Conservation (phyloP, 192 early-diverging fungal species). For the Gaertneriomyces sp. region DNA sequence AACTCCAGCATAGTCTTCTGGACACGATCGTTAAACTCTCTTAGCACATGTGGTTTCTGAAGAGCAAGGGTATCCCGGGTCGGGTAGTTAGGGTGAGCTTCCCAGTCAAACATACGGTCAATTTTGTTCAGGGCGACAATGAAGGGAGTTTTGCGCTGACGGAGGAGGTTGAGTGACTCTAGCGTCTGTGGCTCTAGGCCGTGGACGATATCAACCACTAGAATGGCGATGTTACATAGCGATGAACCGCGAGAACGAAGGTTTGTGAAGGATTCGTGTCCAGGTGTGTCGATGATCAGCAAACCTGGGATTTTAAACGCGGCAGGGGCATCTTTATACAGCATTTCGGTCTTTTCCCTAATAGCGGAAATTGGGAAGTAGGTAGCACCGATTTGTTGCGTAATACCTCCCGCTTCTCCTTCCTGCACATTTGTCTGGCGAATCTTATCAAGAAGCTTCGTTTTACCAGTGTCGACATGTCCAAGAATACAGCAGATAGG, state of each 20-base stretch:
- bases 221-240: constrained; percentile 98
- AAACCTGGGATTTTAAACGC: constrained; percentile 88
- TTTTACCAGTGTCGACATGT: constrained; percentile 95
- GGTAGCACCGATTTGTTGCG: constrained; percentile 99
- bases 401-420: constrained; percentile 99
- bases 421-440: constrained; percentile 99
- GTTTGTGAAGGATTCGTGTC: constrained; percentile 98
- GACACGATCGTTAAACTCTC: constrained; percentile 84
- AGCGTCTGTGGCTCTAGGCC: constrained; percentile 97
- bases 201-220: constrained; percentile 99
- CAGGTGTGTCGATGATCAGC: constrained; percentile 96
- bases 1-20: constrained; percentile 75
- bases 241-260: constrained; percentile 92
- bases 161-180: constrained; percentile 88
- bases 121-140: constrained; percentile 99
- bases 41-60: constrained; percentile 68
- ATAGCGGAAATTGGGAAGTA: constrained; percentile 98
- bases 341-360: constrained; percentile 79
- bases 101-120: constrained; percentile 94
- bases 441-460: constrained; percentile 98
- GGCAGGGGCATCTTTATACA: constrained; percentile 54
- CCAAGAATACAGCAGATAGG: constrained; percentile 98
- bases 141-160: constrained; percentile 93
- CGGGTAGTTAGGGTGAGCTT: constrained; percentile 73
- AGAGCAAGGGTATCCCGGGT: constrained; percentile 73